These are phyloP conservation scores for Geranium incanum DNA, from an alignment of 441 rosid genomes.

Conservation along the genomic window DNA sequence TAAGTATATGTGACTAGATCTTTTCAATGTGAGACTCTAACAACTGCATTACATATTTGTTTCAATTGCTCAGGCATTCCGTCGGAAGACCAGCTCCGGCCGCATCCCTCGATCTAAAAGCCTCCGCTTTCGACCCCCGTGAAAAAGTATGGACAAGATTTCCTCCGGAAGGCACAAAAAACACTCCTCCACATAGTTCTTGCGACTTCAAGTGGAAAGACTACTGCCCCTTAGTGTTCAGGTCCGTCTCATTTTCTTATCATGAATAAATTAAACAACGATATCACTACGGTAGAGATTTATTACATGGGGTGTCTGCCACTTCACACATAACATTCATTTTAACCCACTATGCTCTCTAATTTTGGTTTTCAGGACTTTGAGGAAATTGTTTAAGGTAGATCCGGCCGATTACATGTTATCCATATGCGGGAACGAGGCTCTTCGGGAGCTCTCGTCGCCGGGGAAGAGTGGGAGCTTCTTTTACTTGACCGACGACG, in stretches of 20 bases:
- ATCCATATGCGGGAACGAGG: constrained; percentile 90
- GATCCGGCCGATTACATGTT: constrained; percentile 97
- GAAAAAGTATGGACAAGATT: constrained; percentile 65
- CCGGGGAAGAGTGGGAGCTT: constrained; percentile 98
- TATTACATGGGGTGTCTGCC: no score
- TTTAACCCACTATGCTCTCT: no score
- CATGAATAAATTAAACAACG: no score
- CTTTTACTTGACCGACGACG: constrained; percentile 85
- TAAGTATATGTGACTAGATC: no score
- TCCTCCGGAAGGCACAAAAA: constrained; percentile 68
- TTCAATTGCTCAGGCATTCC: constrained; percentile 35
- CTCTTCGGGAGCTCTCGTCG: constrained; percentile 92
- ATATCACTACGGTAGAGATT: no score
- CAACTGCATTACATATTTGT: no score
- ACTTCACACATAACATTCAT: no score
- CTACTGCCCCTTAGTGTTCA: constrained; percentile 97
- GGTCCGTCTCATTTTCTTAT: constrained; percentile 31
- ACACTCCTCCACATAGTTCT: constrained; percentile 94
- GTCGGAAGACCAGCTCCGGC: constrained; percentile 91
- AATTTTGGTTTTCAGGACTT: constrained; percentile 25
- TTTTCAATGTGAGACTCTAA: no score
- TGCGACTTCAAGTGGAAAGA: constrained; percentile 93
- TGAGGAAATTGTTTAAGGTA: constrained; percentile 78
- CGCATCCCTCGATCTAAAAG: constrained; percentile 67
- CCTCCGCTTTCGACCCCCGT: constrained; percentile 86